Conservation (phyloP, 768 basidiomycete species). For the Boletus pseudo-olivaceus region DNA sequence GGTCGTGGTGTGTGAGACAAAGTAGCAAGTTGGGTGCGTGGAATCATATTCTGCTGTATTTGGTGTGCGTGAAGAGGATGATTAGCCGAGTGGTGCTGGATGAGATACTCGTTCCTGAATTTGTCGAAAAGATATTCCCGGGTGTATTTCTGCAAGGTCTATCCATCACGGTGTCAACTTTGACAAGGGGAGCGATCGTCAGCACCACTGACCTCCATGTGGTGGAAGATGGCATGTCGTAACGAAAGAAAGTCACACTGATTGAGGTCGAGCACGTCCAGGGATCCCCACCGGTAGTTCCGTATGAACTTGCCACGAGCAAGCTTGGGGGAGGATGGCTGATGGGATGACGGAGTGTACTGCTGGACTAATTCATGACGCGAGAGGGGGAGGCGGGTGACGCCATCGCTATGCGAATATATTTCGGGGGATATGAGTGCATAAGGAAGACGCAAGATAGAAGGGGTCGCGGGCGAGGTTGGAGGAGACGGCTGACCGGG, state of each 20-base stretch:
- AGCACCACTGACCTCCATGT: constrained; percentile 69
- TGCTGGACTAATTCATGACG: constrained; percentile 72
- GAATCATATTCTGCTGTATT: constrained; percentile 36
- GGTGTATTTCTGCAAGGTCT: constrained; percentile 86
- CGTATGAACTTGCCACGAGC: constrained; percentile 63
- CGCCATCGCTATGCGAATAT: constrained; percentile 82
- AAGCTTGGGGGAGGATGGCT: constrained; percentile 42
- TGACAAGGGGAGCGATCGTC: constrained; percentile 11
- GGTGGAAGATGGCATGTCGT: constrained; percentile 77
- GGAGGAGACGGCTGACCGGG: constrained; percentile 59
- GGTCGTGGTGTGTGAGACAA: constrained; percentile 46
- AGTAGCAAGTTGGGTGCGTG: constrained; percentile 27
- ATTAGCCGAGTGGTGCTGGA: constrained; percentile 48
- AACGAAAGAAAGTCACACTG: constrained; percentile 82
- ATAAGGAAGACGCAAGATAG: constrained; percentile 71
- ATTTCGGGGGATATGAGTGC: constrained; percentile 80
- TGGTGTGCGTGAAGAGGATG: constrained; percentile 44
- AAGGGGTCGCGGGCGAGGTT: constrained; percentile 58
- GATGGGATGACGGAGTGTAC: constrained; percentile 60
- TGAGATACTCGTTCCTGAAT: constrained; percentile 58
- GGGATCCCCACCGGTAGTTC: constrained; percentile 77
- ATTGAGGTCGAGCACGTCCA: constrained; percentile 73
- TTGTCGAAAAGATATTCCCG: constrained; percentile 80
- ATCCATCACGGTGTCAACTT: constrained; percentile 21
- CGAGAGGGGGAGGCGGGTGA: constrained; percentile 50